Percentiles rank a stretch among this genome's conserved stretches.
phyloP scores from a whole-genome alignment of 139 green algal genomes.

The Chlorella ohadii region DNA sequence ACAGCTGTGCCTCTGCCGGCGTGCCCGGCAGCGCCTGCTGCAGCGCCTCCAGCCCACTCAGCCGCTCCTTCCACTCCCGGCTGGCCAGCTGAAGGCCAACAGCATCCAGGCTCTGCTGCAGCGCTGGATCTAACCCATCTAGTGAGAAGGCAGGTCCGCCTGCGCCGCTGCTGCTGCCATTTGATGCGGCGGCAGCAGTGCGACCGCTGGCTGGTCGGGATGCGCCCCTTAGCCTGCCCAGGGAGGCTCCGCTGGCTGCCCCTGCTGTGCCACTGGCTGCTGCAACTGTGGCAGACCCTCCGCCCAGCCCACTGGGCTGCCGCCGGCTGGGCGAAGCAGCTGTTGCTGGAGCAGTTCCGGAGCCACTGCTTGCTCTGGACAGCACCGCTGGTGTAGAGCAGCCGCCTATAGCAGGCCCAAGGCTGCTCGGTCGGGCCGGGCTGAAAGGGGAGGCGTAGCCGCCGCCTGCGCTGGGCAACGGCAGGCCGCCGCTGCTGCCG shows the following conservation, averaged over 20 bases:
- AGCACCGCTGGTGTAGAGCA: too few species aligned
- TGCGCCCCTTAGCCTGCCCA: neutral
- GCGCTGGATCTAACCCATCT: neutral
- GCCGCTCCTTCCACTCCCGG: slow-evolving; percentile 19
- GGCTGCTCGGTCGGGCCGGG: neutral
- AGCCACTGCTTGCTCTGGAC: neutral
- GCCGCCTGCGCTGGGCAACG: neutral
- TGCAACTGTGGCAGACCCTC: neutral
- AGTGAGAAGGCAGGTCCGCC: neutral
- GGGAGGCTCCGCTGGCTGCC: neutral
- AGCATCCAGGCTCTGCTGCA: slow-evolving; percentile 15
- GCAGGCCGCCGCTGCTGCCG: neutral
- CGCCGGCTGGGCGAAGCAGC: too few species aligned
- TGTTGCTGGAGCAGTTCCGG: neutral
- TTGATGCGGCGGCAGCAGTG: too few species aligned
- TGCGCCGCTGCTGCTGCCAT: neutral
- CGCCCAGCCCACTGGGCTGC: neutral
- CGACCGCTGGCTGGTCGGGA: neutral
- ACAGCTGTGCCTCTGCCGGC: slow-evolving; percentile 13
- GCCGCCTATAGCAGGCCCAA: neutral
- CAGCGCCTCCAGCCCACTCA: slow-evolving; percentile 4
- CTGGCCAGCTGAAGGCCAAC: neutral
- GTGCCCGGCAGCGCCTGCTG: neutral
- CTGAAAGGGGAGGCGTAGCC: neutral
- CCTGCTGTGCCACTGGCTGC: neutral